Conservation (phyloP, 768 basidiomycete genomes). For the Tubosaeta brunneosetosa region DNA sequence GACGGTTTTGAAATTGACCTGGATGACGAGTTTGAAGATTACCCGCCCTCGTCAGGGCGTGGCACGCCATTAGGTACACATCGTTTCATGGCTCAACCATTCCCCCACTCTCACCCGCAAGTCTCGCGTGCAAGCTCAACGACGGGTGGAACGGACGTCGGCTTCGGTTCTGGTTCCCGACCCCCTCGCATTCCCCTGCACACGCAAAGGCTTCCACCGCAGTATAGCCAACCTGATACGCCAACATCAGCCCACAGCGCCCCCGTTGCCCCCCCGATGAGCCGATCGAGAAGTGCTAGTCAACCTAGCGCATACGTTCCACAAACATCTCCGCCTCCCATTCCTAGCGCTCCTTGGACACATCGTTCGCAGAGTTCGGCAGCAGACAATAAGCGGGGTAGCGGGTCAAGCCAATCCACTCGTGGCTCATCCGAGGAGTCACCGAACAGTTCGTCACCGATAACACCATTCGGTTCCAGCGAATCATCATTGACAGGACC, state of each 20-base stretch:
- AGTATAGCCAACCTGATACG: slow-evolving; percentile 45
- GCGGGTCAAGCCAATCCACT: slow-evolving; percentile 81
- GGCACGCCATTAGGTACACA: slow-evolving; percentile 68
- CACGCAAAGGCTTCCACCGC: slow-evolving; percentile 51
- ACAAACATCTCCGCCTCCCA: slow-evolving; percentile 46
- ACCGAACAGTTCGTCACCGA: slow-evolving; percentile 79
- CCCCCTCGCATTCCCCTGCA: slow-evolving; percentile 45
- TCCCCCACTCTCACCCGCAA: slow-evolving; percentile 35
- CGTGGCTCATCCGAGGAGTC: slow-evolving; percentile 76
- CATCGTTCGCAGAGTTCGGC: slow-evolving; percentile 40
- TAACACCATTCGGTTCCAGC: slow-evolving; percentile 87
- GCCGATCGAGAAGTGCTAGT: slow-evolving; percentile 72
- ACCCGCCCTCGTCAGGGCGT: slow-evolving; percentile 58
- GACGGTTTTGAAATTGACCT: slow-evolving; percentile 71
- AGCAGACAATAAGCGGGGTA: slow-evolving; percentile 63
- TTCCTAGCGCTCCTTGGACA: slow-evolving; percentile 49
- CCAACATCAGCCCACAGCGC: slow-evolving; percentile 31
- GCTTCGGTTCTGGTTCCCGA: slow-evolving; percentile 34
- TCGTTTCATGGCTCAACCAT: slow-evolving; percentile 44
- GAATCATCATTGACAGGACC: slow-evolving; percentile 69
- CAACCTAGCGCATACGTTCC: slow-evolving; percentile 71
- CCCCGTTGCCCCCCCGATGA: slow-evolving; percentile 32
- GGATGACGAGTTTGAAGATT: slow-evolving; percentile 78
- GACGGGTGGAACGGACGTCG: slow-evolving; percentile 39
- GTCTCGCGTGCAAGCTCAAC: slow-evolving; percentile 47